Conservation (phyloP, 352 stramenopile genomes). For the Phytophthora brassicae region DNA sequence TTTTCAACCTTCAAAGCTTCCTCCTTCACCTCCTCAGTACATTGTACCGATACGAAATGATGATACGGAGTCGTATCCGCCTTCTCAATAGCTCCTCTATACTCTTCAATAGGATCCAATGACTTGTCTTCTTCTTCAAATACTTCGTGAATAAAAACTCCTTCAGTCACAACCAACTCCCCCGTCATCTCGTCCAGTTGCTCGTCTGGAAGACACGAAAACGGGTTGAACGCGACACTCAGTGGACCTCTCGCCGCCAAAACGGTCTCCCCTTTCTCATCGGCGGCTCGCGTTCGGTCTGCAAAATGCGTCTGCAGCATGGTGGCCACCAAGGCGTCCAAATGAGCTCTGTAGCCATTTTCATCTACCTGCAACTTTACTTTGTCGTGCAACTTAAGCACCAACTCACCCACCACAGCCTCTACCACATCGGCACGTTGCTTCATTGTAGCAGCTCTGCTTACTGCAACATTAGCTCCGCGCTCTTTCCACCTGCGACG, state of each 20-base stretch:
- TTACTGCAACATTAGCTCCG: neutral
- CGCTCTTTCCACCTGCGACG: neutral
- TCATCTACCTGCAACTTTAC: neutral
- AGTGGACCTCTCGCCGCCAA: constrained; percentile 39
- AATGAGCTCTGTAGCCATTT: constrained; percentile 35
- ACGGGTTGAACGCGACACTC: constrained; percentile 56
- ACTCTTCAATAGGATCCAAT: constrained; percentile 46
- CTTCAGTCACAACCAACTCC: constrained; percentile 50
- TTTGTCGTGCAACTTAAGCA: constrained; percentile 46
- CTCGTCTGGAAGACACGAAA: constrained; percentile 61
- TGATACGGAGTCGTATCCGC: constrained; percentile 22
- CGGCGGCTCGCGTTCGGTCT: constrained; percentile 25
- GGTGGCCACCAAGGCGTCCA: constrained; percentile 53
- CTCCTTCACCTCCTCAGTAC: neutral
- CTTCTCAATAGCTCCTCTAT: constrained; percentile 5
- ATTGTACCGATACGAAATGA: constrained; percentile 25
- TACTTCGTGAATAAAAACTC: constrained; percentile 32
- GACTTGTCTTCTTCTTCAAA: constrained; percentile 24
- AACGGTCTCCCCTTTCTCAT: constrained; percentile 22
- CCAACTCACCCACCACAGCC: constrained; percentile 60
- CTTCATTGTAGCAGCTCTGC: constrained; percentile 46
- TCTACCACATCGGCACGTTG: constrained; percentile 71
- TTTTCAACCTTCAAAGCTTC: neutral
- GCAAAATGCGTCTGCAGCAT: constrained; percentile 70
- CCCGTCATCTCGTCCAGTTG: constrained; percentile 57